Conservation (phyloP, 139 green algal genomes). For the Helicosporidium sp. region DNA sequence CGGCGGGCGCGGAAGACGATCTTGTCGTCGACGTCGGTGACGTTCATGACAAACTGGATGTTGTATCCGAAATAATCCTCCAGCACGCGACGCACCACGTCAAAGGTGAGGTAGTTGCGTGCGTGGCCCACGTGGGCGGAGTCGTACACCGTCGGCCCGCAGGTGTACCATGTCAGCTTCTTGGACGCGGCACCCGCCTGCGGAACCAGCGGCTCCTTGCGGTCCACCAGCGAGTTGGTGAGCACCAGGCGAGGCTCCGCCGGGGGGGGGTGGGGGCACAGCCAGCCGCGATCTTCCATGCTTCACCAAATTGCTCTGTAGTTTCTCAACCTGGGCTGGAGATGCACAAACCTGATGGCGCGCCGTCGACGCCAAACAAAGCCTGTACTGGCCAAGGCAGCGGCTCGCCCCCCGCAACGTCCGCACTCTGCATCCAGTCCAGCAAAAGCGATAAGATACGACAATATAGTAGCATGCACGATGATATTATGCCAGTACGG, state of each 20-base stretch:
- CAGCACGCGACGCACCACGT: slow-evolving; percentile 84
- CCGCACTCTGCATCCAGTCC: too few relatives aligned
- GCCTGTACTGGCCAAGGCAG: too few relatives aligned
- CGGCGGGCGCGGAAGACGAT: slow-evolving; percentile 82
- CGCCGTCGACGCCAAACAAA: background rate
- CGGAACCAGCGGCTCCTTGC: slow-evolving; percentile 70
- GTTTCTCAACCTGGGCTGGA: too few relatives aligned
- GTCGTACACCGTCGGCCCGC: slow-evolving; percentile 96
- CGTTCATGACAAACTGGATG: slow-evolving; percentile 85
- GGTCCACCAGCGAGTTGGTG: slow-evolving; percentile 66
- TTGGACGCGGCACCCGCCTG: slow-evolving; percentile 32
- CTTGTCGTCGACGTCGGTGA: slow-evolving; percentile 90
- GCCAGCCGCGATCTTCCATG: slow-evolving; percentile 5
- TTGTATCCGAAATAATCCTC: slow-evolving; percentile 94
- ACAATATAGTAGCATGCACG: too few relatives aligned
- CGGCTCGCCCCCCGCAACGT: too few relatives aligned
- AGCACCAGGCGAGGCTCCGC: too few relatives aligned
- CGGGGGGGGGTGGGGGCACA: too few relatives aligned
- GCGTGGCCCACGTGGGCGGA: slow-evolving; percentile 82
- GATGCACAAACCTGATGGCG: background rate
- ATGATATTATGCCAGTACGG: too few relatives aligned
- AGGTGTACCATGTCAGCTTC: slow-evolving; percentile 79
- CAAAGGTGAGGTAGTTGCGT: slow-evolving; percentile 93
- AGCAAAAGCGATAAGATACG: too few relatives aligned
- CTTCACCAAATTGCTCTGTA: background rate